Conservation (phyloP, 106 monocot species). For the Allium sativum region DNA sequence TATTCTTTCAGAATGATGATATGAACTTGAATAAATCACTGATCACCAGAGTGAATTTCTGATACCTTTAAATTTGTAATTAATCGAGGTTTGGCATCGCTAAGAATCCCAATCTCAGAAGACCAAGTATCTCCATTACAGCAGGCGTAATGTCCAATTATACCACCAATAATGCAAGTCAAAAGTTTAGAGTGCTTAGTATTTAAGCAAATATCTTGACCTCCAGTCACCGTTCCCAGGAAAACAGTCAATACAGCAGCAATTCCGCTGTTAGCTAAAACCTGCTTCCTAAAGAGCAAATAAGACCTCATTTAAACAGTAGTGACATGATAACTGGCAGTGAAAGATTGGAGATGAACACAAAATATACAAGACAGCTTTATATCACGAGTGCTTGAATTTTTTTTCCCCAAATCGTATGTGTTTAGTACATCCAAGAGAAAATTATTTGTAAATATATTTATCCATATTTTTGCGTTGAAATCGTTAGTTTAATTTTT, state of each 20-base stretch:
- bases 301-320: neutral
- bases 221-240: conserved; percentile 22
- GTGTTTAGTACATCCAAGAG: too few relatives aligned
- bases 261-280: conserved; percentile 59
- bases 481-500: too few relatives aligned
- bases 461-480: too few relatives aligned
- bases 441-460: too few relatives aligned
- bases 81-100: conserved; percentile 48
- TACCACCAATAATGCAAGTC: conserved; percentile 49
- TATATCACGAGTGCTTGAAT: too few relatives aligned
- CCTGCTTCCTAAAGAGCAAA: conserved; percentile 40
- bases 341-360: too few relatives aligned
- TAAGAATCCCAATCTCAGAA: conserved; percentile 63
- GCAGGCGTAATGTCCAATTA: conserved; percentile 68
- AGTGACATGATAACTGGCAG: too few relatives aligned
- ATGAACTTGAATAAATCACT: too few relatives aligned
- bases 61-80: conserved; percentile 67
- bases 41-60: too few relatives aligned
- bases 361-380: too few relatives aligned
- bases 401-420: too few relatives aligned
- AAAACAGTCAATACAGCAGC: conserved; percentile 40
- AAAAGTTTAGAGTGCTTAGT: conserved; percentile 32
- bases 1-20: too few relatives aligned
- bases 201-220: conserved; percentile 54
- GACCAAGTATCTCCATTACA: conserved; percentile 84